Evolutionary conservation across 2,329 filamentous ascomycete genomes (phyloP).

Genomic region (Escovopsis sp.): DNA sequence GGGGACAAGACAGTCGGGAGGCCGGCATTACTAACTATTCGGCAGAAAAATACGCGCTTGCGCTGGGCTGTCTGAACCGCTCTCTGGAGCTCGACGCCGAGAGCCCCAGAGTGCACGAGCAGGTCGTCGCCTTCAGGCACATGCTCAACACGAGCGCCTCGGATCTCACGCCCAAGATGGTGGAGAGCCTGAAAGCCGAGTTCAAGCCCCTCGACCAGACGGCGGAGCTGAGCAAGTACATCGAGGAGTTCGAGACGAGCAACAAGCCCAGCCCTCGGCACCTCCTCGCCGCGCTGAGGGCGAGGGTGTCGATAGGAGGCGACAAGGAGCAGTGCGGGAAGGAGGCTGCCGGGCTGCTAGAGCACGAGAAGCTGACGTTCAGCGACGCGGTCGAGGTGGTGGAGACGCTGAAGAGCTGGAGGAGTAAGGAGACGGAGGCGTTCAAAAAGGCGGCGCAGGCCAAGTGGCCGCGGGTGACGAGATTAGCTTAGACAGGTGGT

Average conservation of each 20-base stretch:
- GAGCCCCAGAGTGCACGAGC: conserved; percentile 61
- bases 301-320: conserved; percentile 43
- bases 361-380: conserved; percentile 33
- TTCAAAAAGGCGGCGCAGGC: conserved; percentile 33
- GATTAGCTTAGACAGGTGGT: conserved; percentile 21
- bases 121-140: conserved; percentile 54
- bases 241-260: conserved; percentile 47
- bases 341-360: conserved; percentile 45
- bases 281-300: conserved; percentile 47
- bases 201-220: conserved; percentile 47
- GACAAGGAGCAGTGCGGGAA: conserved; percentile 43
- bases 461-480: conserved; percentile 37
- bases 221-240: conserved; percentile 45
- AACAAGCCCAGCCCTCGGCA: conserved; percentile 49
- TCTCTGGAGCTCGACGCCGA: conserved; percentile 53
- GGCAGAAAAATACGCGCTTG: conserved; percentile 59
- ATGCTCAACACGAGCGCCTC: conserved; percentile 42
- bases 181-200: conserved; percentile 53
- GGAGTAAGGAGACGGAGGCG: conserved; percentile 30
- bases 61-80: conserved; percentile 70
- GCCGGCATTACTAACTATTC: no score
- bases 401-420: conserved; percentile 32
- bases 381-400: conserved; percentile 38
- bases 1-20: conserved; percentile 22
- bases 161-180: conserved; percentile 45